phyloP scores from a whole-genome alignment of 768 basidiomycete genomes.

The Boletus edulis region DNA sequence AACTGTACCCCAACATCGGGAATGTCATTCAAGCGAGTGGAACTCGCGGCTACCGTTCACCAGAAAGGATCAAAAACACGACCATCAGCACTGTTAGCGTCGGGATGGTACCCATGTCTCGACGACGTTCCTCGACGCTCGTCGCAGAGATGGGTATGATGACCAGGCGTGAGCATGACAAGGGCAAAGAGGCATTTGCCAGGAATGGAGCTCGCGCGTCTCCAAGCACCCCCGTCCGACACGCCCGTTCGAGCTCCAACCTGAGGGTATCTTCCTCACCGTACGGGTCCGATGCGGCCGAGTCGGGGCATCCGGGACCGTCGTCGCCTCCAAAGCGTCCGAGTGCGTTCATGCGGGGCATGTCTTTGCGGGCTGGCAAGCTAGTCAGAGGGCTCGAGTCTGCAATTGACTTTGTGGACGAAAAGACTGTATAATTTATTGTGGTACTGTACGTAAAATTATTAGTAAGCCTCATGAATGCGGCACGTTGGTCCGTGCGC shows the following conservation, averaged over 20 bases:
- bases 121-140: constrained; percentile 30
- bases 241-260: constrained; percentile 27
- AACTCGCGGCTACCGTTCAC: not conserved
- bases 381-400: constrained; percentile 39
- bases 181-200: constrained; percentile 4
- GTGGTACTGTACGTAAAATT: not conserved
- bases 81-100: constrained; percentile 28
- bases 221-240: constrained; percentile 14
- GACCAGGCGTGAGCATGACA: constrained; percentile 4
- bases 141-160: not conserved
- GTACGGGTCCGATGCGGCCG: constrained; percentile 11
- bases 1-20: constrained; percentile 21
- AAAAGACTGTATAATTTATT: constrained; percentile 6
- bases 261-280: constrained; percentile 15
- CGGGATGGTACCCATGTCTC: constrained; percentile 3
- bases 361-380: constrained; percentile 35
- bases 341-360: constrained; percentile 29
- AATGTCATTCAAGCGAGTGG: constrained; percentile 15
- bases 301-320: constrained; percentile 2
- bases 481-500: constrained; percentile 10
- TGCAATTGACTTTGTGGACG: constrained; percentile 42
- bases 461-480: not conserved
- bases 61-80: constrained; percentile 8
- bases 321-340: constrained; percentile 26
- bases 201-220: not conserved